Evolutionary conservation across 306 rosid species (phyloP).

Genomic region (Rubus idaeus): DNA sequence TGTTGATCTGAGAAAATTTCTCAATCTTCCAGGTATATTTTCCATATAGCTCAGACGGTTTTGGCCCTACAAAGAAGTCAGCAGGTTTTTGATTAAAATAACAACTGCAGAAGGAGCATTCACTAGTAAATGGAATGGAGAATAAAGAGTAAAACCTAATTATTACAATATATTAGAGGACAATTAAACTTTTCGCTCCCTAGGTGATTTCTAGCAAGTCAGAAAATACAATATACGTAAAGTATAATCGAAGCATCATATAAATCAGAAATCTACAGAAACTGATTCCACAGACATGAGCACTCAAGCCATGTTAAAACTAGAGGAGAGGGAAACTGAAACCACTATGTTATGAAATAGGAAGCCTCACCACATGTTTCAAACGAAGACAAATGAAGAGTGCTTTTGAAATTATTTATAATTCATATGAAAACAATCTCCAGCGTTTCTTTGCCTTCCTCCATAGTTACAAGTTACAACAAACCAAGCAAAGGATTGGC

Average conservation of each 20-base stretch:
- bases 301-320: neutral
- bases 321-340: neutral
- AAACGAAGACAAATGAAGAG: neutral
- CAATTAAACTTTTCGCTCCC: neutral
- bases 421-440: neutral
- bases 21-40: conserved; percentile 97
- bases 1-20: conserved; percentile 92
- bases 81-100: conserved; percentile 9
- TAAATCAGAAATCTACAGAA: neutral
- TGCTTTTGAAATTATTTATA: neutral
- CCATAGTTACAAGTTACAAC: neutral
- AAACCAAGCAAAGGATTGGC: neutral
- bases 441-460: neutral
- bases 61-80: conserved; percentile 58
- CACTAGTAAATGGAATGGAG: neutral
- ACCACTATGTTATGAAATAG: neutral
- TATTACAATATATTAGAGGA: neutral
- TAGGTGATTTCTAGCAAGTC: neutral
- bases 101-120: neutral
- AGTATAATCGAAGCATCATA: neutral
- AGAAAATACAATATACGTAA: neutral
- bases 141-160: neutral
- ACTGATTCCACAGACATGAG: neutral
- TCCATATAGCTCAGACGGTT: conserved; percentile 84
- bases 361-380: neutral